phyloP scores from a whole-genome alignment of 768 basidiomycete genomes.

The Saitozyma sp. region DNA sequence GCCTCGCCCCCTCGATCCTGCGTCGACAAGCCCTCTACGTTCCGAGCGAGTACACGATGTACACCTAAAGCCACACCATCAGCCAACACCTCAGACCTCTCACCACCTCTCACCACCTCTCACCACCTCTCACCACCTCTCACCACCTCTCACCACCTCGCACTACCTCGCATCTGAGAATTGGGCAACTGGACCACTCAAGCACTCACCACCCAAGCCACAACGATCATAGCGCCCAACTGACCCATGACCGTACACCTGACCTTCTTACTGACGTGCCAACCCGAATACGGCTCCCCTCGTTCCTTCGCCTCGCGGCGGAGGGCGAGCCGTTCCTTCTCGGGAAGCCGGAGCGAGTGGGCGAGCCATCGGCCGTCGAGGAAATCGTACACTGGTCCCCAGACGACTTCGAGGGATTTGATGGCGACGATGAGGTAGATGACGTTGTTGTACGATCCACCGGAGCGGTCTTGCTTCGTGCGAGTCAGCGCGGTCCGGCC shows the following conservation, averaged over 20 bases:
- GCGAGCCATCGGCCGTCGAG: slow-evolving; percentile 41
- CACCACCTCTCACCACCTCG: no score
- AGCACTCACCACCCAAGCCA: slow-evolving; percentile 44
- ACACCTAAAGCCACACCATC: slow-evolving; percentile 17
- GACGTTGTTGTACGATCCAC: slow-evolving; percentile 39
- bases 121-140: no score
- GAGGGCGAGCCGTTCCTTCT: slow-evolving; percentile 27
- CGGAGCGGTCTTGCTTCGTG: slow-evolving; percentile 39
- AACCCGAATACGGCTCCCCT: slow-evolving; percentile 21
- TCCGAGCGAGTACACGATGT: slow-evolving; percentile 41
- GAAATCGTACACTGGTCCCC: slow-evolving; percentile 36
- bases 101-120: no score
- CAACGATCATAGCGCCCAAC: slow-evolving; percentile 25
- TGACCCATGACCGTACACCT: slow-evolving; percentile 14
- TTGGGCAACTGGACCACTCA: no score
- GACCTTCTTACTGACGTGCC: slow-evolving; percentile 20
- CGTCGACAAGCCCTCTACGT: slow-evolving; percentile 9
- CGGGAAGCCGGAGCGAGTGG: slow-evolving; percentile 32
- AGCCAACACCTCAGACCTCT: not conserved
- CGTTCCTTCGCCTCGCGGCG: slow-evolving; percentile 5
- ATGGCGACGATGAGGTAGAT: slow-evolving; percentile 49
- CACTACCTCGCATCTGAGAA: no score
- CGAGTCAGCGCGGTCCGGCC: not conserved
- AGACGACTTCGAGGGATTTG: slow-evolving; percentile 35
- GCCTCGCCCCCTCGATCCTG: no score